Evolutionary conservation across 2,329 filamentous ascomycete genomes (phyloP), one percentile per base, ranked within the genome.

Genomic region (Aspergillus novofumigatus): DNA sequence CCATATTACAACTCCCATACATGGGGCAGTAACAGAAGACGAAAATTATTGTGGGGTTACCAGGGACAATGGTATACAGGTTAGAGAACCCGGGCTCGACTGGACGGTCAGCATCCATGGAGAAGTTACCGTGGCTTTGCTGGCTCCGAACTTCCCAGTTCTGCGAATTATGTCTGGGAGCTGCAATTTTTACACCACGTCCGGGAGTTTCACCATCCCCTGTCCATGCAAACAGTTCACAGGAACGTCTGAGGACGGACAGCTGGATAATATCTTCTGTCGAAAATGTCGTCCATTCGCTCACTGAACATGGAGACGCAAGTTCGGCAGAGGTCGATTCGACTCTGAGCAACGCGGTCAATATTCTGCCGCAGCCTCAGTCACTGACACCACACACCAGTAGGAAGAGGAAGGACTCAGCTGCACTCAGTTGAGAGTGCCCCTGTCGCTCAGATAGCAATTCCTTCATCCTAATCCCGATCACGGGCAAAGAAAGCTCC

Each of bases 271-370:
- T 48, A 53, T 53, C 20, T 20, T 32, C 51, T 48, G 51, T 53
- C 25, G 38, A 53, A 20, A 53, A 6, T 53, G 42, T 38, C 9
- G 4, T 53, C 51, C 51, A 53, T 53, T 8, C 26, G 26, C 42
- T 53, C 23, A 47, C n/a, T 17, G 17, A 48, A 53, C 41, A 53
- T 53, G 51, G 51, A 53, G 51, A 53, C 41, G n/a, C 51, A 53
- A 53, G 20, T n/a, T n/a, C 14, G n/a, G 35, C 35, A 41, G 38
- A 41, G 14, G 38, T 41, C 7, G 10, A 41, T 20, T 41, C 38
- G 20, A 20, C 14, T 8, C 38, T 29, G 28, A 29, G 2, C 28
- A 29, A 29, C 28, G 8, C 28, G 28, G 9, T 29, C 28, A 10
- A 29, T 29, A 29, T 29, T 29, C 8, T 29, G 28, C 28, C 9